Evolutionary conservation across 106 monocot species (phyloP).

Genomic region (Dioscorea dumetorum): DNA sequence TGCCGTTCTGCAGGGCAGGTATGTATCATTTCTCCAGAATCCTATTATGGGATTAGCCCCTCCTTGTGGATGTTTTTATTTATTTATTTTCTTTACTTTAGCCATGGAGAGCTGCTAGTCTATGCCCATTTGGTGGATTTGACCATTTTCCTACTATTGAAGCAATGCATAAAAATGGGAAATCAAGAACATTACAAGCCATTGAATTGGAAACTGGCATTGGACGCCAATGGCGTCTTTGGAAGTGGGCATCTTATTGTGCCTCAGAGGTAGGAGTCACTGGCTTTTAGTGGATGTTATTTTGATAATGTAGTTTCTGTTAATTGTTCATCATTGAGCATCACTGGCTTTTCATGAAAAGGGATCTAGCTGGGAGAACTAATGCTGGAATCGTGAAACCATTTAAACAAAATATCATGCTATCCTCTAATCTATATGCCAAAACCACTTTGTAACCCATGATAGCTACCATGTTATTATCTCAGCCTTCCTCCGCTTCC

Average conservation of each 20-base stretch:
- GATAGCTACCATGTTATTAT: no score
- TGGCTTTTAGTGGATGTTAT: neutral
- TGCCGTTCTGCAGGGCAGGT: constrained; percentile 98
- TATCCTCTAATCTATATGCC: no score
- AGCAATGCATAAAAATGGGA: constrained; percentile 69
- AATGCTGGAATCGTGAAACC: no score
- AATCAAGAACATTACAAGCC: constrained; percentile 62
- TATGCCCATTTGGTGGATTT: constrained; percentile 90
- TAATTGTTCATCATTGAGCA: no score
- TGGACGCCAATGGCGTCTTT: constrained; percentile 72
- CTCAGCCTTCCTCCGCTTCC: no score
- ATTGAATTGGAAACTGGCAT: constrained; percentile 93
- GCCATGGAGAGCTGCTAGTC: constrained; percentile 92
- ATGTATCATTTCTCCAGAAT: neutral
- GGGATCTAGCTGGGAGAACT: no score
- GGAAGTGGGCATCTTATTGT: constrained; percentile 94
- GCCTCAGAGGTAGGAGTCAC: constrained; percentile 68
- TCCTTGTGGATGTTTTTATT: neutral
- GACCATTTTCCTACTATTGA: constrained; percentile 76
- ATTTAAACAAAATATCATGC: no score
- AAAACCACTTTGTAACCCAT: no score
- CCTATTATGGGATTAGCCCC: neutral
- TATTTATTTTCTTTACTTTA: constrained; percentile 12
- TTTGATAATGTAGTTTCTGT: no score
- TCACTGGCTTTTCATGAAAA: no score